Evolutionary conservation across 2,329 filamentous ascomycete genomes (phyloP).

Genomic region (Ophiostoma pallidulum): DNA sequence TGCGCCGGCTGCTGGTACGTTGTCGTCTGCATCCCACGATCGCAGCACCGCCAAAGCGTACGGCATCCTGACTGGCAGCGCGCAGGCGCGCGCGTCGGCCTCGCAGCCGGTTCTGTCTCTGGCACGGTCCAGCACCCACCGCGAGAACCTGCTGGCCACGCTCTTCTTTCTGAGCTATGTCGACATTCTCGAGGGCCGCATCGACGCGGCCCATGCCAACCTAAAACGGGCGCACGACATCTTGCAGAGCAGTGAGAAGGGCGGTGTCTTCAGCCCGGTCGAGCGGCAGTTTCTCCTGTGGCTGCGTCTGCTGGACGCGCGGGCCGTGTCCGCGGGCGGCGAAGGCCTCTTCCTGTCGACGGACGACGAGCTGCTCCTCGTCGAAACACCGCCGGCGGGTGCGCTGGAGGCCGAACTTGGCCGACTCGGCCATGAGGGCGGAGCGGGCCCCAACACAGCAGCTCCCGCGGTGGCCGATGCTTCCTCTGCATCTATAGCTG

Average conservation of each 20-base stretch:
- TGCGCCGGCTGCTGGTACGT: no score
- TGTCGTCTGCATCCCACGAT: no score
- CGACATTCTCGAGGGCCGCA: conserved; percentile 36
- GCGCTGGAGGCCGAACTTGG: conserved; percentile 24
- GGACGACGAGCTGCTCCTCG: conserved; percentile 36
- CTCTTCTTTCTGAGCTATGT: conserved; percentile 47
- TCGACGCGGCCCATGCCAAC: conserved; percentile 37
- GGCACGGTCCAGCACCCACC: conserved; percentile 22
- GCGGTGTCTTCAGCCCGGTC: conserved; percentile 24
- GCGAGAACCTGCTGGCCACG: conserved; percentile 38
- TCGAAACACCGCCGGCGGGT: conserved; percentile 34
- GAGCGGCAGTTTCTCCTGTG: conserved; percentile 43
- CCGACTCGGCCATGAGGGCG: conserved; percentile 1
- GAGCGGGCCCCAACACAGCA: no score
- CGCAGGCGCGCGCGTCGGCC: background rate
- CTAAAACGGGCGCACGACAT: conserved; percentile 40
- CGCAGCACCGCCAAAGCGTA: no score
- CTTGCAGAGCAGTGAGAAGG: conserved; percentile 33
- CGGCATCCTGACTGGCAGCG: background rate
- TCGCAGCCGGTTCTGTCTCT: conserved; percentile 13
- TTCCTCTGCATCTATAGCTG: no score
- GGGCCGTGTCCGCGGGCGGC: conserved; percentile 46
- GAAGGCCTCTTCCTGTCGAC: conserved; percentile 44
- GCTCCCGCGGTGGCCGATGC: no score
- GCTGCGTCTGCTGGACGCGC: conserved; percentile 45